phyloP scores from a whole-genome alignment of 2,329 filamentous ascomycete species.

The Macrophomina pseudophaseolina region DNA sequence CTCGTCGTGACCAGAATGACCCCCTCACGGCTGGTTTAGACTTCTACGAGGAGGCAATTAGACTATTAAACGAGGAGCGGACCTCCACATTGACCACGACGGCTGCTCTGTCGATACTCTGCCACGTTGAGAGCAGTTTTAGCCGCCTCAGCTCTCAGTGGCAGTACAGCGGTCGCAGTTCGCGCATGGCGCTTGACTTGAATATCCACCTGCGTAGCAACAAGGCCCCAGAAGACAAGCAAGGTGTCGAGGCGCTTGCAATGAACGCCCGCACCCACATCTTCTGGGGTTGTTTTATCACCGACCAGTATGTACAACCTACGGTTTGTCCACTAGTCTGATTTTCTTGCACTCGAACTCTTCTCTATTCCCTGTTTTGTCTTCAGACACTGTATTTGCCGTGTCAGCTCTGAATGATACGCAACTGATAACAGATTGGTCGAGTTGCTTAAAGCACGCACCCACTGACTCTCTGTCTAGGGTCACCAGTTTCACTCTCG shows the following conservation, averaged over 20 bases:
- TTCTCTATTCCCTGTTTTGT: neutral
- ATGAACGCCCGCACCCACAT: slow-evolving; percentile 27
- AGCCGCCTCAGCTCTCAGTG: slow-evolving; percentile 29
- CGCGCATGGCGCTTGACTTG: slow-evolving; percentile 30
- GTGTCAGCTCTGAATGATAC: neutral
- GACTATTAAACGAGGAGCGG: slow-evolving; percentile 25
- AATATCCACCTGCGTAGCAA: slow-evolving; percentile 29
- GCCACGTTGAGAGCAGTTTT: slow-evolving; percentile 29
- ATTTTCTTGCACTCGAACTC: neutral
- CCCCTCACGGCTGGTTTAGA: slow-evolving; percentile 28
- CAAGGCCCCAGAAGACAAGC: neutral
- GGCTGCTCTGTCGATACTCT: slow-evolving; percentile 30
- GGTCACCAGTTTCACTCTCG: slow-evolving; percentile 31
- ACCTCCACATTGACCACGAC: slow-evolving; percentile 28
- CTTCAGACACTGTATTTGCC: neutral
- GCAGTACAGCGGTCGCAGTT: slow-evolving; percentile 29
- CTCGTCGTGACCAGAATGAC: slow-evolving; percentile 25
- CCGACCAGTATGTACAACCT: slow-evolving; percentile 30
- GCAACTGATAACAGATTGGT: neutral
- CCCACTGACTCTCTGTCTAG: slow-evolving; percentile 20
- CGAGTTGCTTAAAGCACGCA: neutral
- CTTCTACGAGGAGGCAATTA: slow-evolving; percentile 30
- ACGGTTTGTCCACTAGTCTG: neutral
- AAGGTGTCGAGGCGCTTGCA: slow-evolving; percentile 7
- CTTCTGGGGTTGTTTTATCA: slow-evolving; percentile 32